These are phyloP conservation scores for grape (Vitis vinifera) DNA, from an alignment of 164 flowering plant genomes.

Conservation along the genomic window DNA sequence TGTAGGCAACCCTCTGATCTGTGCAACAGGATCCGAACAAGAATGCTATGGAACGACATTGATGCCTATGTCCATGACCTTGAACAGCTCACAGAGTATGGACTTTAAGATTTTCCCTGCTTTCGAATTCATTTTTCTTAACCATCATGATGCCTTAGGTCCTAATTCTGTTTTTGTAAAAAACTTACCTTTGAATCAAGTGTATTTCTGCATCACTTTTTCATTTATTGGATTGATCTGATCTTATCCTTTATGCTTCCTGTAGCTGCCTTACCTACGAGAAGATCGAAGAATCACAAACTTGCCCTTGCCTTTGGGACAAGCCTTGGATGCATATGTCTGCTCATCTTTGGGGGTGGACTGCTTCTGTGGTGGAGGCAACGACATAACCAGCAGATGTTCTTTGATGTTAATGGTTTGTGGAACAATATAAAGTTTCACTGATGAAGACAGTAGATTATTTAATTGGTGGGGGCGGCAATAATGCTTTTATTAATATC, in stretches of 20 bases:
- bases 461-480: neutral
- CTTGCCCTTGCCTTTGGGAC: conserved; percentile 34
- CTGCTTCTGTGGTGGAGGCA: conserved; percentile 40
- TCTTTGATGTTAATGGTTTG: conserved; percentile 48
- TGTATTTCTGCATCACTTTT: neutral
- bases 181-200: too few species aligned
- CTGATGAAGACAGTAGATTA: neutral
- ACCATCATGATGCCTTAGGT: neutral
- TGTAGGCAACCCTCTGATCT: conserved; percentile 85
- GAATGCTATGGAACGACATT: conserved; percentile 69
- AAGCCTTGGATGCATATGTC: conserved; percentile 36
- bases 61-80: conserved; percentile 68
- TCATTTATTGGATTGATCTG: neutral
- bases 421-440: neutral
- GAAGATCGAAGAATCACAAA: conserved; percentile 28
- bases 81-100: conserved; percentile 64
- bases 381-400: conserved; percentile 19
- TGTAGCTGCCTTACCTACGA: conserved; percentile 17
- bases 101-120: neutral
- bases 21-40: conserved; percentile 78
- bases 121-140: neutral
- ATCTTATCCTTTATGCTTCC: conserved; percentile 10
- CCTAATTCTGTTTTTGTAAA: neutral
- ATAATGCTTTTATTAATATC: neutral
- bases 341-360: conserved; percentile 30